Conservation (phyloP, 2,329 filamentous ascomycete genomes). For the Magnaporthiopsis rhizophila region DNA sequence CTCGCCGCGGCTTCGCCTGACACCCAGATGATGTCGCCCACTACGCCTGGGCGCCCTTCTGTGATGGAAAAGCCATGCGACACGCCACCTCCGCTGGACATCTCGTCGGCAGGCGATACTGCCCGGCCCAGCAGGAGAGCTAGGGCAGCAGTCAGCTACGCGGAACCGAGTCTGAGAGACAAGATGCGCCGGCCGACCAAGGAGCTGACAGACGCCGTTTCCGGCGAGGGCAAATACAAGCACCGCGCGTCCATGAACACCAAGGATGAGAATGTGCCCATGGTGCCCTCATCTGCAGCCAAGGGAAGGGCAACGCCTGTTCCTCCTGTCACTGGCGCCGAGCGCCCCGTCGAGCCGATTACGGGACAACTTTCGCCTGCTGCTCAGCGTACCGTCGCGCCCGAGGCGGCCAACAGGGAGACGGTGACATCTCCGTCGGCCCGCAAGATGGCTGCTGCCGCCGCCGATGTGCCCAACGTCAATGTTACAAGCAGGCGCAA, state of each 20-base stretch:
- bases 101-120: conserved; percentile 46
- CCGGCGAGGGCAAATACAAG: conserved; percentile 49
- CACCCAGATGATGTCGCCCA: conserved; percentile 34
- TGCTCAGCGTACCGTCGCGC: neutral
- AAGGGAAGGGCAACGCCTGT: conserved; percentile 14
- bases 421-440: neutral
- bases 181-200: conserved; percentile 80
- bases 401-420: neutral
- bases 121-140: conserved; percentile 60
- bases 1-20: conserved; percentile 26
- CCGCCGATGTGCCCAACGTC: conserved; percentile 23
- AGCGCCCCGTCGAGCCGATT: neutral
- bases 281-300: conserved; percentile 18
- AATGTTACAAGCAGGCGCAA: conserved; percentile 32
- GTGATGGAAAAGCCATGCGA: conserved; percentile 29
- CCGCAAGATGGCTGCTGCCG: conserved; percentile 8
- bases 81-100: conserved; percentile 52
- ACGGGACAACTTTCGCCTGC: neutral
- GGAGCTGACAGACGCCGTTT: conserved; percentile 66
- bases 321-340: neutral
- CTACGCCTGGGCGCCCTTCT: conserved; percentile 39
- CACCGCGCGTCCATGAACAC: conserved; percentile 16
- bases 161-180: conserved; percentile 70
- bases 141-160: conserved; percentile 66
- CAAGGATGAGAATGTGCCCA: conserved; percentile 17